Evolutionary conservation across 164 flowering plant genomes (phyloP).

Genomic region (Taxillus chinensis): DNA sequence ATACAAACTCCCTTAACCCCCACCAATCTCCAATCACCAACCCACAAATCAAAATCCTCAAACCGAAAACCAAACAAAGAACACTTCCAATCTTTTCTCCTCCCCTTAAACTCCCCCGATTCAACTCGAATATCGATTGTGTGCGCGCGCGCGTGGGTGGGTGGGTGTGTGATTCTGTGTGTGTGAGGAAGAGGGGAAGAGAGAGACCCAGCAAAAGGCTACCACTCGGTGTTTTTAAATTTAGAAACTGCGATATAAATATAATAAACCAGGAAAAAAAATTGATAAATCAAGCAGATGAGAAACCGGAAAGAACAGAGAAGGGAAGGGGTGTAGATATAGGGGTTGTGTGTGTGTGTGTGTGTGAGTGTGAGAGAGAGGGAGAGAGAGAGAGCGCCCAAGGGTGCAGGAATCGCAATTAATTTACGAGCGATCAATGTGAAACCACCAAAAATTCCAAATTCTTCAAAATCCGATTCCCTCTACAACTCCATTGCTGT

Average conservation of each 20-base stretch:
- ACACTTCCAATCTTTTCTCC: not conserved
- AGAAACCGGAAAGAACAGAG: too few species aligned
- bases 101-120: not conserved
- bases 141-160: not conserved
- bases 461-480: constrained; percentile 5
- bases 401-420: not conserved
- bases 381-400: not conserved
- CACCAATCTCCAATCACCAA: constrained; percentile 14
- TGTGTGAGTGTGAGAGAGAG: not conserved
- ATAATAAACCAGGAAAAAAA: too few species aligned
- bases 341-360: too few species aligned
- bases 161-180: not conserved
- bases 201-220: too few species aligned
- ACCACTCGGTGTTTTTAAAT: too few species aligned
- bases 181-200: not conserved
- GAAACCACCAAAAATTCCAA: constrained; percentile 13
- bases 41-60: not conserved
- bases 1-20: not conserved
- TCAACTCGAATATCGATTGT: not conserved
- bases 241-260: too few species aligned
- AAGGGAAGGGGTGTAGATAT: too few species aligned
- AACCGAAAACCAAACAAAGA: not conserved
- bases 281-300: too few species aligned
- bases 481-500: not conserved
- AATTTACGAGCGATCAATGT: constrained; percentile 3